Evolutionary conservation across 2,329 filamentous ascomycete genomes (phyloP), one percentile per base, ranked within the genome.

Genomic region (Colletotrichum zoysiae): DNA sequence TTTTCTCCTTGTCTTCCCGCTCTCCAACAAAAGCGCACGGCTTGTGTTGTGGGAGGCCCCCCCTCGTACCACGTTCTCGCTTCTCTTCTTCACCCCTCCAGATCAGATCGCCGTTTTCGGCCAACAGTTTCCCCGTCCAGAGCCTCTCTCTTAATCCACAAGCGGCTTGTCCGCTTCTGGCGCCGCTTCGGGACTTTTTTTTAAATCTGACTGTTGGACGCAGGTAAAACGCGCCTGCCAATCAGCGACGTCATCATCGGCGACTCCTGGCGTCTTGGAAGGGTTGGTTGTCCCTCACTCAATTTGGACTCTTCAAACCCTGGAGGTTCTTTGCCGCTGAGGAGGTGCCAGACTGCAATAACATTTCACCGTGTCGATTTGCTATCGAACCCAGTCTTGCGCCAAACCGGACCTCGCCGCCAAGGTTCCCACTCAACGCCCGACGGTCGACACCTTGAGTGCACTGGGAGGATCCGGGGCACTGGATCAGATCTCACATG

Each of bases 161-260:
- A 71, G 64, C 64, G 64, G 64, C 64, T 68, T 58, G 68, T 30
- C 57, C 64, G 68, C 68, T 71, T 62, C 51, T 64, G 44, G 53
- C 50, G 58, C 64, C 64, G 64, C 68, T 71, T 71, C 58, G 64
- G 68, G 42, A 62, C 46, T 57, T 67, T 68, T 30, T 40, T 62
- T n/a, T n/a, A n/a, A 18, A 67, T 67, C 63, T 71, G 64, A 71
- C 64, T 42, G 65, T 71, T 71, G 48, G 57, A 26, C 61, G 16
- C 68, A 67, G 68, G 51, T n/a, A n/a, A 71, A 50, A 44, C 35
- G n/a, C 44, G n/a, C 50, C 23, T 63, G 51, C 57, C 68, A 68
- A 71, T 58, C 51, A 63, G 64, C 42, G 68, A 68, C 68, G 64
- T 68, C 64, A 58, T 71, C 58, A 44, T 51, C 64, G 33, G 44